Evolutionary conservation across 768 basidiomycete genomes (phyloP), one percentile per base, ranked within the genome.

Genomic region (Panellus pusillus): DNA sequence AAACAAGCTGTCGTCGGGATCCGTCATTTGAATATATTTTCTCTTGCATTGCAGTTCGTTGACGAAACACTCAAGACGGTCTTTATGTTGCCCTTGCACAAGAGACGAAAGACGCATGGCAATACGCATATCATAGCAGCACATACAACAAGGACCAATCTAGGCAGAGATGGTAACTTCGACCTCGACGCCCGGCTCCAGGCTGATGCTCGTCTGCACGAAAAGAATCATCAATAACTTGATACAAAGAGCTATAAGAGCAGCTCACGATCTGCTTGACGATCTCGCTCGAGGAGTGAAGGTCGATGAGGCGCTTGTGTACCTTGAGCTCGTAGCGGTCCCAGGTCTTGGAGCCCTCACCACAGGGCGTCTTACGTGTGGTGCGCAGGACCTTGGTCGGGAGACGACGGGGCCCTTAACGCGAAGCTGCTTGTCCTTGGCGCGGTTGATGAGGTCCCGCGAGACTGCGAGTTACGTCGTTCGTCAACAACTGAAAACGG

Each of bases 291-390:
- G 95, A 96, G 47, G 97, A 95, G 81, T 96, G 93, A 64, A 99
- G 80, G 80, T 99, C 97, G 68, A 99, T 98, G 72, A 99, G 82
- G 68, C 97, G 91, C 80, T 99, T 99, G 88, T 99, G 96, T 58
- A 99, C 81, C 81, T 95, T 95, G 78, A 99, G 87, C 78, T 99
- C 96, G 77, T 94, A 98, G 66, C 92, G 87, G 77, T 99, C 97
- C 97, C 97, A 99, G 70, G 97, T 99, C 87, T 99, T 99, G 65
- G 97, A 98, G 81, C 97, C 97, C 77, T 98, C 97, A 92, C 97
- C 97, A 70, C 97, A 98, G 75, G 97, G 91, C 61, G 97, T 96
- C 76, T 99, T 99, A 70, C 97, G 91, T 76, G 96, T 99, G 74
- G 94, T 97, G 77, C 92, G 94, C 68, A 99, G 86, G 70, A 94